Base-by-base conservation (phyloP, 2,329 filamentous ascomycete genomes). In the Trichoderma sp. region DNA sequence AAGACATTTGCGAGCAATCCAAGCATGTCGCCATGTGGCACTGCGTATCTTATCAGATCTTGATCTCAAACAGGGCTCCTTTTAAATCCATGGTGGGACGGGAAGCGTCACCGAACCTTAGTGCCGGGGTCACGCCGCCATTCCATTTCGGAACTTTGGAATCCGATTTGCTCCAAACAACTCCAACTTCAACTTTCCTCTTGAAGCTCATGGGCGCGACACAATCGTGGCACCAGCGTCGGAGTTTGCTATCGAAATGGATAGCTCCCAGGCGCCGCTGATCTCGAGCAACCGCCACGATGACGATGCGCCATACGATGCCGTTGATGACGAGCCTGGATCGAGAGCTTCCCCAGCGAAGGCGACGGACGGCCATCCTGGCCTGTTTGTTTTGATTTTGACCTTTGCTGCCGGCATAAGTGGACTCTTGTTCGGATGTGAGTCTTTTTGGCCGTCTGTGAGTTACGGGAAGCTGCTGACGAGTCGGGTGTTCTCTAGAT, bases 351-450 rank as follows among this genome's bases (percentile, higher is more conserved):
- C 77, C 43, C 73, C 74, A 43, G 77, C 76, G 70, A 82, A 83
- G 75, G 75, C 76, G 7, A 73, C 68, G 12, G 73, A 76, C 51
- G 66, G 76, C 28, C 73, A 74, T n/a, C 84, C 85, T 3, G 84
- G 87, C 3, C 66, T 84, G 24, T 91, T 90, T 74, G 84, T 92
- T 36, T 88, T 90, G 84, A 78, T 89, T 15, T 81, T 92, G 73
- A 91, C 90, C 4, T 81, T 91, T 64, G 88, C 89, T 12, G 90
- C 90, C 12, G 89, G 90, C 6, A 90, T 92, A 68, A 91, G 89
- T 75, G 90, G 90, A 7, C 82, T 92, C 1, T 78, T 92, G 0
- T 92, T 92, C 82, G 90, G 90, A 76, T 92, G 90, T 89, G 79
- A 76, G 88, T 82, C 36, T 60, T 8, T 61, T 14, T n/a, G 11